phyloP scores from a whole-genome alignment of 768 basidiomycete genomes.

The Termitomyces sp. region DNA sequence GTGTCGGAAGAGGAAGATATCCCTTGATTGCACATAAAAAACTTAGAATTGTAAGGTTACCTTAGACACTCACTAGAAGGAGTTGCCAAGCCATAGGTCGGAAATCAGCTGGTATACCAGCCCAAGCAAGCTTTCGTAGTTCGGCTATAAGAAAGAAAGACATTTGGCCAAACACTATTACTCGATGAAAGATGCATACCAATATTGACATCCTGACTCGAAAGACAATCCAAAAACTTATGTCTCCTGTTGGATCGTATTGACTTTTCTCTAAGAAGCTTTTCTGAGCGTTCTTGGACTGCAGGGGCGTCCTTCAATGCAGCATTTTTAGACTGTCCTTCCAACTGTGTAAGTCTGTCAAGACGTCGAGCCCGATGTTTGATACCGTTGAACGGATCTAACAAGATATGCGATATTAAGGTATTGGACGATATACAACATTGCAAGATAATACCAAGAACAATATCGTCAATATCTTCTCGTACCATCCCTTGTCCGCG shows the following conservation, averaged over 20 bases:
- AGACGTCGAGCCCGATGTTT: conserved; percentile 36
- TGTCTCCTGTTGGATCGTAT: conserved; percentile 73
- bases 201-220: conserved; percentile 75
- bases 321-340: conserved; percentile 19
- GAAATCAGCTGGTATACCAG: conserved; percentile 83
- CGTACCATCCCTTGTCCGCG: conserved; percentile 48
- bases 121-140: conserved; percentile 90
- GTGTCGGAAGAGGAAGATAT: conserved; percentile 82
- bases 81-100: conserved; percentile 94
- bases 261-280: conserved; percentile 67
- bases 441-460: conserved; percentile 53
- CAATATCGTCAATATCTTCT: conserved; percentile 67
- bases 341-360: conserved; percentile 27
- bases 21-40: conserved; percentile 48
- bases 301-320: conserved; percentile 17
- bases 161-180: neutral
- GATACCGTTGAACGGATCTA: conserved; percentile 59
- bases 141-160: conserved; percentile 44
- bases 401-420: conserved; percentile 22
- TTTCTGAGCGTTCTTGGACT: conserved; percentile 46
- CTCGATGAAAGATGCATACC: conserved; percentile 37
- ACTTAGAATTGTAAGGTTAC: neutral
- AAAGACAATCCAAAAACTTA: conserved; percentile 80
- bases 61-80: conserved; percentile 61
- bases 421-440: conserved; percentile 6